phyloP scores from a whole-genome alignment of 345 rosid species.

The Mallotus nudiflorus region DNA sequence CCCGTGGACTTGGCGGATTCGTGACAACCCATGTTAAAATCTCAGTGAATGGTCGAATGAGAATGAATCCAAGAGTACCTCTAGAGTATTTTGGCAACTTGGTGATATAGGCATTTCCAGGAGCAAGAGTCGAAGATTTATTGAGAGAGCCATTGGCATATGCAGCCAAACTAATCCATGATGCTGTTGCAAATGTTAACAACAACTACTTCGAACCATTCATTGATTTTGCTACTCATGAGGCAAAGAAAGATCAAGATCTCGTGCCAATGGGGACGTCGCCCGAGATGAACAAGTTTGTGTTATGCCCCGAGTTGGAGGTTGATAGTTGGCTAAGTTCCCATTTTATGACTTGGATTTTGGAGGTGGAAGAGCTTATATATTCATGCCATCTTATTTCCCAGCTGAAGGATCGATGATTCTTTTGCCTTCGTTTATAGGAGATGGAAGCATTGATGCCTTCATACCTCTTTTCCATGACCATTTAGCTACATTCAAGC shows the following conservation, averaged over 20 bases:
- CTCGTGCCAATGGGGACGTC: conserved; percentile 10
- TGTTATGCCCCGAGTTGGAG: conserved; percentile 26
- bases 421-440: conserved; percentile 21
- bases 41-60: conserved; percentile 25
- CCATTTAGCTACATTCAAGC: neutral
- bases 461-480: conserved; percentile 19
- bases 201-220: conserved; percentile 31
- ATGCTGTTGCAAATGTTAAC: conserved; percentile 23
- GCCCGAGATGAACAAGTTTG: neutral
- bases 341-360: conserved; percentile 39
- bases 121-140: conserved; percentile 21
- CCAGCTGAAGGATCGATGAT: conserved; percentile 24
- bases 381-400: conserved; percentile 33
- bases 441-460: conserved; percentile 33
- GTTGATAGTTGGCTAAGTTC: conserved; percentile 39
- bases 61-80: conserved; percentile 25
- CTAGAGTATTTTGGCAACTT: conserved; percentile 43
- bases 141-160: conserved; percentile 21
- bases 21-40: conserved; percentile 27
- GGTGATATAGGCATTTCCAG: conserved; percentile 37
- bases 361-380: conserved; percentile 26
- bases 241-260: neutral
- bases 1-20: conserved; percentile 16
- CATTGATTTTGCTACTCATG: conserved; percentile 22
- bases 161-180: conserved; percentile 27